These are phyloP conservation scores for Zygoascus hellenicus DNA, from an alignment of 1,139 yeast genomes.

Conservation along the genomic window DNA sequence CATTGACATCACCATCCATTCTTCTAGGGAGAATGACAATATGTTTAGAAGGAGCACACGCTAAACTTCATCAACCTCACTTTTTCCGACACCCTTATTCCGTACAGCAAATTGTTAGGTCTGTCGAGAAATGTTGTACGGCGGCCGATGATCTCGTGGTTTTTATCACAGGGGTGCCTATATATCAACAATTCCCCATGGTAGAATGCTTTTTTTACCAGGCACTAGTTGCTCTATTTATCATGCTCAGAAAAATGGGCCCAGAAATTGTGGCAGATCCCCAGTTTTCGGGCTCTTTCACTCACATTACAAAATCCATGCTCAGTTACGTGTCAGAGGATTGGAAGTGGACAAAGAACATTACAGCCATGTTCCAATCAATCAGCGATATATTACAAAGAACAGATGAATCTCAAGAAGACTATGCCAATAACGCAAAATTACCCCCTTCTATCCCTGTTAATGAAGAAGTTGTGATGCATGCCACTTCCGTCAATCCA, in stretches of 20 bases:
- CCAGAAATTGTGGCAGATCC: too few species aligned
- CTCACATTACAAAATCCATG: not conserved
- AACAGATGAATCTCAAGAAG: not conserved
- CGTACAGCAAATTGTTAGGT: constrained; percentile 3
- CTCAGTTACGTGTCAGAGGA: not conserved
- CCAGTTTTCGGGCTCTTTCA: too few species aligned
- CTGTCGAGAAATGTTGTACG: not conserved
- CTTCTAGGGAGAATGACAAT: constrained; percentile 3
- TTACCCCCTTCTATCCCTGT: constrained; percentile 1
- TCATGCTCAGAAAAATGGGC: not conserved
- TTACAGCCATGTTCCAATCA: not conserved
- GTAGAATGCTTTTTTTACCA: constrained; percentile 10
- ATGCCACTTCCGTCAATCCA: not conserved
- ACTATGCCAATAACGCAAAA: not conserved
- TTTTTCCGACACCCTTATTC: constrained; percentile 5
- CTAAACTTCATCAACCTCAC: constrained; percentile 9
- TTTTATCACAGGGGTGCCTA: constrained; percentile 3
- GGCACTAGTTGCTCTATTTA: constrained; percentile 5
- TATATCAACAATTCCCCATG: constrained; percentile 6
- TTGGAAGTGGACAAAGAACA: constrained; percentile 5
- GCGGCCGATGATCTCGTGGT: not conserved
- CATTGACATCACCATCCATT: not conserved
- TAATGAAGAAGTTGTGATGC: not conserved
- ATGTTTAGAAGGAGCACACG: constrained; percentile 4
- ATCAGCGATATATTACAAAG: not conserved